These are phyloP conservation scores for Brasilioporus rufonigricans DNA, from an alignment of 768 basidiomycete species.

Conservation along the genomic window DNA sequence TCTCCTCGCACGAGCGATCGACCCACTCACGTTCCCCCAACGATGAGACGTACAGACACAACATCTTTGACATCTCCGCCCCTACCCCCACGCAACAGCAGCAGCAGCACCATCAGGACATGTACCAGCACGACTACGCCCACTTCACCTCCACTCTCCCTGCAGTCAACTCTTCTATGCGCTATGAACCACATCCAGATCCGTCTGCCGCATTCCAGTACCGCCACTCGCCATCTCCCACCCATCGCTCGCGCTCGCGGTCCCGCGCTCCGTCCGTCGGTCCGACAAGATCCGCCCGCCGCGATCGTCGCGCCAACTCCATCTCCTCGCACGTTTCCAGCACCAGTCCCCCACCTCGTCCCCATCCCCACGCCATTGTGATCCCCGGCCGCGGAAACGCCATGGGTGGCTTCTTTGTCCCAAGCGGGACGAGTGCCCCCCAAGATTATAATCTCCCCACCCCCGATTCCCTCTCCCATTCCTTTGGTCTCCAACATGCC, in stretches of 20 bases:
- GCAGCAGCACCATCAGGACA: slow-evolving; percentile 29
- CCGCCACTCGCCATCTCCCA: slow-evolving; percentile 29
- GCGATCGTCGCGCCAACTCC: slow-evolving; percentile 56
- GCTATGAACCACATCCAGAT: slow-evolving; percentile 47
- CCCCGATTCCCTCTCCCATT: slow-evolving; percentile 36
- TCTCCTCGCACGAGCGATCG: slow-evolving; percentile 40
- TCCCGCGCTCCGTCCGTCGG: slow-evolving; percentile 40
- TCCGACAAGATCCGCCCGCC: slow-evolving; percentile 49
- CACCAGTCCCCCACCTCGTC: slow-evolving; percentile 43
- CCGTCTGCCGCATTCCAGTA: slow-evolving; percentile 22
- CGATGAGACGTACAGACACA: slow-evolving; percentile 47
- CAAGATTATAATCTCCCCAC: slow-evolving; percentile 46
- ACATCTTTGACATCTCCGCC: slow-evolving; percentile 64
- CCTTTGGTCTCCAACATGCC: slow-evolving; percentile 33
- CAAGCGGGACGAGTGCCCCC: slow-evolving; percentile 20
- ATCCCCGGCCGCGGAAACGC: slow-evolving; percentile 49
- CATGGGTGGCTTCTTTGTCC: slow-evolving; percentile 34
- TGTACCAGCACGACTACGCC: slow-evolving; percentile 31
- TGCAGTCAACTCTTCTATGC: slow-evolving; percentile 50
- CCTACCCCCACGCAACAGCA: slow-evolving; percentile 37
- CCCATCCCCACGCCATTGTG: slow-evolving; percentile 64
- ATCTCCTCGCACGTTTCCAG: slow-evolving; percentile 57
- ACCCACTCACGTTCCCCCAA: slow-evolving; percentile 41
- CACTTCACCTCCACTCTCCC: slow-evolving; percentile 52
- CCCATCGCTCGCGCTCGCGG: slow-evolving; percentile 46